Percentiles rank a stretch among this genome's conserved stretches.
phyloP scores from a whole-genome alignment of 805 yeast genomes.

The Lachancea thermotolerans region DNA sequence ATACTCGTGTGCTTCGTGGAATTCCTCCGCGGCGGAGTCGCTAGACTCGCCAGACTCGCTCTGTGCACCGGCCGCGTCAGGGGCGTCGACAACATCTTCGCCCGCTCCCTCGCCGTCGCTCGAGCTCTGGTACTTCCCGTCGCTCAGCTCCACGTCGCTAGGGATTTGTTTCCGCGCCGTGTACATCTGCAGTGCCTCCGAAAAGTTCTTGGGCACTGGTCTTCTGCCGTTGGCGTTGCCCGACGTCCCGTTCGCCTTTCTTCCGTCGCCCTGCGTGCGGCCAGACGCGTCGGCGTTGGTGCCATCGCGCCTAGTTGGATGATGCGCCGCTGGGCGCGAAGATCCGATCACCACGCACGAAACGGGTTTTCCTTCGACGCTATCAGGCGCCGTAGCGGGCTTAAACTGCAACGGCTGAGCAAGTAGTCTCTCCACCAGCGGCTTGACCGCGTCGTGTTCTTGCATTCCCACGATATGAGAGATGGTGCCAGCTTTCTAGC shows the following conservation, averaged over 20 bases:
- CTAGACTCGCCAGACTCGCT: neutral
- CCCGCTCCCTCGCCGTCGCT: conserved; percentile 28
- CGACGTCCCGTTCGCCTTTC: conserved; percentile 31
- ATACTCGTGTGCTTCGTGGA: conserved; percentile 6
- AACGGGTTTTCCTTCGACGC: conserved; percentile 39
- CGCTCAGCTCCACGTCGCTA: conserved; percentile 11
- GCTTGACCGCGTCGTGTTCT: conserved; percentile 32
- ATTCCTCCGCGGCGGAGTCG: conserved; percentile 5
- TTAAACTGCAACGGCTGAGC: conserved; percentile 58
- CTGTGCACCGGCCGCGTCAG: too few relatives aligned
- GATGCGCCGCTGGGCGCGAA: neutral
- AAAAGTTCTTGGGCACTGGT: conserved; percentile 47
- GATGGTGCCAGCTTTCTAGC: neutral
- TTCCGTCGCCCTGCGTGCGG: neutral
- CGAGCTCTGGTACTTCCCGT: conserved; percentile 20
- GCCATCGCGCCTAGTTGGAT: neutral
- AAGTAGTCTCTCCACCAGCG: conserved; percentile 56
- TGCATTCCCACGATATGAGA: conserved; percentile 14
- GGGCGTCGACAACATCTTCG: too few relatives aligned
- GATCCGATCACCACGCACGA: conserved; percentile 40
- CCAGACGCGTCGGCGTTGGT: neutral
- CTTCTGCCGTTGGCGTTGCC: conserved; percentile 56
- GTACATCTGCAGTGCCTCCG: conserved; percentile 39
- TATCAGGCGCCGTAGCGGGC: conserved; percentile 51
- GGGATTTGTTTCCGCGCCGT: conserved; percentile 11